Evolutionary conservation across 2,329 filamentous ascomycete species (phyloP).

Genomic region (Pestalotiopsis sp.): DNA sequence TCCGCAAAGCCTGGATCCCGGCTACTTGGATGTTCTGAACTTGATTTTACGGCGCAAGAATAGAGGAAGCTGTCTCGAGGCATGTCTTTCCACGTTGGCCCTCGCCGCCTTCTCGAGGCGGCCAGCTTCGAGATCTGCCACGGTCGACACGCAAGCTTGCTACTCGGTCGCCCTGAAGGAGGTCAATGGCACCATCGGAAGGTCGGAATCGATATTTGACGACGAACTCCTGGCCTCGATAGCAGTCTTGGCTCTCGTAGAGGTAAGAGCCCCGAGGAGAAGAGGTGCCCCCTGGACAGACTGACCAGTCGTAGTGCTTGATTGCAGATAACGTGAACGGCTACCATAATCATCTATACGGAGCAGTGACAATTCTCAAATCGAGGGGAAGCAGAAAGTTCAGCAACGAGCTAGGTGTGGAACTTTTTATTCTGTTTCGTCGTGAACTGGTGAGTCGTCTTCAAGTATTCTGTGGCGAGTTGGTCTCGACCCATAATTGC

Average conservation of each 20-base stretch:
- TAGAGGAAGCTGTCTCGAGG: neutral
- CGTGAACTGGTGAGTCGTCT: neutral
- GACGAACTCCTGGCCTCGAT: constrained; percentile 3
- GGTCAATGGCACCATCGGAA: neutral
- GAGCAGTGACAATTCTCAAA: neutral
- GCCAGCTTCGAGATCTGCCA: neutral
- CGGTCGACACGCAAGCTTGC: neutral
- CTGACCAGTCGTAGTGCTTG: neutral
- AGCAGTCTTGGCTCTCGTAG: neutral
- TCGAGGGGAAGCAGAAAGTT: neutral
- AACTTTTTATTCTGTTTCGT: constrained; percentile 1
- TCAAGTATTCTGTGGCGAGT: neutral
- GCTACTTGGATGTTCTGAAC: neutral
- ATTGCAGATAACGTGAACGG: neutral
- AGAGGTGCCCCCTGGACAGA: neutral
- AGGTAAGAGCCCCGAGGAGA: neutral
- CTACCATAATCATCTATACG: constrained; percentile 2
- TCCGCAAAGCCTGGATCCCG: constrained; percentile 1
- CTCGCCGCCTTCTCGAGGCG: neutral
- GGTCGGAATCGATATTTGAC: neutral
- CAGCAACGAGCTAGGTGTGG: neutral
- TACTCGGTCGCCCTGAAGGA: neutral
- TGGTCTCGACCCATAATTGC: neutral
- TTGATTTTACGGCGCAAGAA: neutral
- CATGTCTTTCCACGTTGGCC: constrained; percentile 1